Conservation (phyloP, 306 rosid species). For the Glycine latifolia region DNA sequence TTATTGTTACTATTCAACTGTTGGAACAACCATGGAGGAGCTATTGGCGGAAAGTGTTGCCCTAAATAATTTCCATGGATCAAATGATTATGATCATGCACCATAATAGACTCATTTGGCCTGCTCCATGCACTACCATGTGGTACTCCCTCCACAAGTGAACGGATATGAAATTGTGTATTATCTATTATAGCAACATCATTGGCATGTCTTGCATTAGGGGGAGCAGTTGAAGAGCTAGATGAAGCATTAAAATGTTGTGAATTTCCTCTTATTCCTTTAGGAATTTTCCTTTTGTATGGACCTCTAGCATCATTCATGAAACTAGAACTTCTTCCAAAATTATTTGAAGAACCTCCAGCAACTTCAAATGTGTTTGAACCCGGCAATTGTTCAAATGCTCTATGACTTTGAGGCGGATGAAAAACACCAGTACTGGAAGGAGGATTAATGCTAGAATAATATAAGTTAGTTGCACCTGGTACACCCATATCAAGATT, state of each 20-base stretch:
- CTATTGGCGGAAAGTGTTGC: conserved; percentile 78
- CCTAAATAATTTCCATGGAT: conserved; percentile 75
- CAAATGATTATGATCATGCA: conserved; percentile 71
- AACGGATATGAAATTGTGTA: conserved; percentile 60
- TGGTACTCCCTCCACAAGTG: conserved; percentile 69
- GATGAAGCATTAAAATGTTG: conserved; percentile 69
- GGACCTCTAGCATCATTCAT: conserved; percentile 83
- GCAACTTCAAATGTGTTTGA: conserved; percentile 62
- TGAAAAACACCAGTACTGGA: conserved; percentile 71
- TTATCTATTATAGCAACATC: conserved; percentile 72
- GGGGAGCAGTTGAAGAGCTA: conserved; percentile 68
- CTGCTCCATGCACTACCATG: conserved; percentile 64
- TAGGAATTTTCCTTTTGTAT: conserved; percentile 78
- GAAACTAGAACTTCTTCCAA: conserved; percentile 63
- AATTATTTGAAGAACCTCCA: conserved; percentile 69
- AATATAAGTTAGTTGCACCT: conserved; percentile 63
- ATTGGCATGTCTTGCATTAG: conserved; percentile 66
- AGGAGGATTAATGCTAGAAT: conserved; percentile 71
- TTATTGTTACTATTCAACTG: conserved; percentile 61
- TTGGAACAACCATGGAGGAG: conserved; percentile 81
- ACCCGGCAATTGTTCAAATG: conserved; percentile 67
- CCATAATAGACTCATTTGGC: conserved; percentile 62
- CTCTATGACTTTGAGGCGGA: conserved; percentile 64
- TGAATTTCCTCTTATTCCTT: conserved; percentile 67
- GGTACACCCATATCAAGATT: conserved; percentile 69